These are phyloP conservation scores for Fraxinus latifolia DNA, from an alignment of 305 asterid species.

Conservation along the genomic window DNA sequence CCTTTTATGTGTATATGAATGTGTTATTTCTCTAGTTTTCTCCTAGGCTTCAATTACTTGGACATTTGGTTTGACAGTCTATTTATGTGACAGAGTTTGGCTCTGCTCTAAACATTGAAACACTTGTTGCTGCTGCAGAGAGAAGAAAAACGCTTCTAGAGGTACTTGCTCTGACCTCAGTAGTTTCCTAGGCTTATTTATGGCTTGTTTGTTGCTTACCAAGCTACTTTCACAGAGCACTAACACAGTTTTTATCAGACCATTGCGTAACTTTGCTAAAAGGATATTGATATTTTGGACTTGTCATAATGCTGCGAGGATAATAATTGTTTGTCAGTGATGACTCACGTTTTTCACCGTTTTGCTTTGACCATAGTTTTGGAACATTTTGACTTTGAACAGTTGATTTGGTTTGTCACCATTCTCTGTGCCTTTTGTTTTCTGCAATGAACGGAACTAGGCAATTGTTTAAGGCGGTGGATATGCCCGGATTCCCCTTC, in stretches of 20 bases:
- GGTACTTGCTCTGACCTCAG: slow-evolving; percentile 44
- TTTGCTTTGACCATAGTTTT: background rate
- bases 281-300: background rate
- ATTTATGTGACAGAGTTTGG: slow-evolving; percentile 67
- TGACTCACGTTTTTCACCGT: background rate
- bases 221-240: background rate
- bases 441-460: background rate
- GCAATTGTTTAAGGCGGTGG: background rate
- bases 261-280: background rate
- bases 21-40: slow-evolving; percentile 13
- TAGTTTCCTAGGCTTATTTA: slow-evolving; percentile 15
- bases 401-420: background rate
- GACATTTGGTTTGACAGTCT: slow-evolving; percentile 18
- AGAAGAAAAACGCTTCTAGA: slow-evolving; percentile 89
- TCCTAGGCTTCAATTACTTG: slow-evolving; percentile 5
- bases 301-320: background rate
- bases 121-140: slow-evolving; percentile 99
- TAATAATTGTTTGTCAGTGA: background rate
- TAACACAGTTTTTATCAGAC: background rate
- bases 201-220: slow-evolving; percentile 8
- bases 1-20: slow-evolving; percentile 11
- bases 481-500: background rate
- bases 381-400: background rate
- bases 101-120: slow-evolving; percentile 92
- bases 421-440: background rate